phyloP scores from a whole-genome alignment of 139 green algal genomes.

The Chlamydomonas asymmetrica region DNA sequence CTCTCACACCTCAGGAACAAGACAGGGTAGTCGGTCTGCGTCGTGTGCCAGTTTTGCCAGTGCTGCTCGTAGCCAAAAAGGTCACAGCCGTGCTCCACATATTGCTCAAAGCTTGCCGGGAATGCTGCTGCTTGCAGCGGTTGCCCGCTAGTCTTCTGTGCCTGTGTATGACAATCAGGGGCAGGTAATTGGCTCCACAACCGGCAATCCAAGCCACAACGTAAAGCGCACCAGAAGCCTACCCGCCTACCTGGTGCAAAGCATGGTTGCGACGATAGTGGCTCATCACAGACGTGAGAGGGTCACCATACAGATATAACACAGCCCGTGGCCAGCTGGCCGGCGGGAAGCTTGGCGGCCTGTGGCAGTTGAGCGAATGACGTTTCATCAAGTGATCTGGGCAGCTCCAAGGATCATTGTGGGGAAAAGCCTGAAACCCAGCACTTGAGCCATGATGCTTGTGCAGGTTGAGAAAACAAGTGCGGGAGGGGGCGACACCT shows the following conservation, averaged over 20 bases:
- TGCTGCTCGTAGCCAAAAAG: constrained; percentile 49
- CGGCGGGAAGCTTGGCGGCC: background rate
- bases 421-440: background rate
- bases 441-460: background rate
- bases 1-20: constrained; percentile 37
- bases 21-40: constrained; percentile 25
- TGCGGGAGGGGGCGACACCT: background rate
- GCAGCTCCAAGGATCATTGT: background rate
- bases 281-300: constrained; percentile 41
- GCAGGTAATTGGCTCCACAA: background rate
- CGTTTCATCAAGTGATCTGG: background rate
- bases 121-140: constrained; percentile 20
- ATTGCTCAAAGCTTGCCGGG: constrained; percentile 32
- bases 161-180: constrained; percentile 2
- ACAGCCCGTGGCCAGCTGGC: background rate
- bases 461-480: background rate
- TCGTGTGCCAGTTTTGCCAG: constrained; percentile 37
- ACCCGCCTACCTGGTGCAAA: constrained; percentile 39
- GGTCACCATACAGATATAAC: constrained; percentile 57
- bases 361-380: background rate
- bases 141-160: constrained; percentile 45
- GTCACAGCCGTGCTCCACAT: constrained; percentile 26
- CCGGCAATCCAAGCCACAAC: background rate
- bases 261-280: constrained; percentile 52
- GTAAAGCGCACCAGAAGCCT: background rate